A percentile compares a stretch with the other conserved stretches of the same genome.
Conservation (phyloP, 2,329 filamentous ascomycete species). For the Sporothrix pallida region DNA sequence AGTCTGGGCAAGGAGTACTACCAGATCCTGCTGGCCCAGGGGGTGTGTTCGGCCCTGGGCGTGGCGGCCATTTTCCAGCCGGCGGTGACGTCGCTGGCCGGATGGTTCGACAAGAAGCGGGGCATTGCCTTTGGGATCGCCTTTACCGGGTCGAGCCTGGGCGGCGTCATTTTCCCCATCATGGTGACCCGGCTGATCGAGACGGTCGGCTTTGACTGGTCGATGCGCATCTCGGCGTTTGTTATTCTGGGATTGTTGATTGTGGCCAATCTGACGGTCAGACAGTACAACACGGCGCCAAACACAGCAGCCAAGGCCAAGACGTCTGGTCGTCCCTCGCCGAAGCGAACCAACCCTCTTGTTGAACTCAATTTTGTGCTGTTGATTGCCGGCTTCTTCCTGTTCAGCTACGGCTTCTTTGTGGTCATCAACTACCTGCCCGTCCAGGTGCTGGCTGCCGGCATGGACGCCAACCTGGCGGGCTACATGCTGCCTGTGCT, state of each 20-base stretch:
- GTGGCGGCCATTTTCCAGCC: constrained; percentile 44
- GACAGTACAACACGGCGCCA: constrained; percentile 13
- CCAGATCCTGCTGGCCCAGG: constrained; percentile 50
- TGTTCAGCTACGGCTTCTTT: constrained; percentile 48
- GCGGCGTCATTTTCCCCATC: constrained; percentile 42
- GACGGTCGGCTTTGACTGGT: constrained; percentile 40
- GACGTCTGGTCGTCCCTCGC: constrained; percentile 36
- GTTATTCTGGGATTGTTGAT: constrained; percentile 39
- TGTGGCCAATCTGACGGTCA: constrained; percentile 39
- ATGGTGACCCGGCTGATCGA: constrained; percentile 38
- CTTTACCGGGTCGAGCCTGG: constrained; percentile 37
- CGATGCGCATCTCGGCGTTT: constrained; percentile 40
- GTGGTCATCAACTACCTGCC: constrained; percentile 48
- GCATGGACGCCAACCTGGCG: constrained; percentile 42
- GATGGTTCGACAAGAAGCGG: constrained; percentile 41
- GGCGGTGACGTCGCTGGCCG: constrained; percentile 44
- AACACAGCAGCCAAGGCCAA: neutral
- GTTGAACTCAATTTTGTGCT: constrained; percentile 45
- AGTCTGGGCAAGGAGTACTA: constrained; percentile 54
- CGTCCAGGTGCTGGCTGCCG: constrained; percentile 43
- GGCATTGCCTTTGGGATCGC: constrained; percentile 42
- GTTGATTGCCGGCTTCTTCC: constrained; percentile 45
- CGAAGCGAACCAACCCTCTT: constrained; percentile 42
- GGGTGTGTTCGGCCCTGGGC: constrained; percentile 48
- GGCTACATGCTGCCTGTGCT: constrained; percentile 49